A percentile compares a stretch with the other conserved stretches of the same genome.
Evolutionary conservation across 2,329 filamentous ascomycete species (phyloP).

Genomic region (Huntiella decipiens): DNA sequence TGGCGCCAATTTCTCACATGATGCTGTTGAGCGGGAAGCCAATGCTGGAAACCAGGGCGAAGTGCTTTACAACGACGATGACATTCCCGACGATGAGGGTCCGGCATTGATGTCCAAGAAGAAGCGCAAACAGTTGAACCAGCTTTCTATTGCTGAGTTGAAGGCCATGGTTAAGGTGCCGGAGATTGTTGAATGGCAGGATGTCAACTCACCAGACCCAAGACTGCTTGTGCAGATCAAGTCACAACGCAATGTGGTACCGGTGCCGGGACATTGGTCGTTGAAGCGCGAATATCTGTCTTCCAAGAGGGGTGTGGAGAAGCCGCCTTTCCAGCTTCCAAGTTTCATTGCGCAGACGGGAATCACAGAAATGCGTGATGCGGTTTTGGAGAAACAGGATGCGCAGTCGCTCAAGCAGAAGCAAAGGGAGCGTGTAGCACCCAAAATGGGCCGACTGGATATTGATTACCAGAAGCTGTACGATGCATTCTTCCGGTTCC

Average conservation of each 20-base stretch:
- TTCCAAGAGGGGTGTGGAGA: slow-evolving; percentile 91
- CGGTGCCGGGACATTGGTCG: slow-evolving; percentile 85
- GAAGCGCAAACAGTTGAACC: slow-evolving; percentile 78
- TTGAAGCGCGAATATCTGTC: slow-evolving; percentile 94
- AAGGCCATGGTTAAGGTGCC: slow-evolving; percentile 83
- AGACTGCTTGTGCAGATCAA: slow-evolving; percentile 85
- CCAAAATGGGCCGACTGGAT: slow-evolving; percentile 92
- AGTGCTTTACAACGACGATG: slow-evolving; percentile 66
- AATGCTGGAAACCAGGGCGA: slow-evolving; percentile 62
- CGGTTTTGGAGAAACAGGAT: slow-evolving; percentile 86
- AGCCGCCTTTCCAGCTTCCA: slow-evolving; percentile 76
- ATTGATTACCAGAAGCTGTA: slow-evolving; percentile 98
- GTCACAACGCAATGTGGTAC: slow-evolving; percentile 83
- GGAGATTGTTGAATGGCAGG: slow-evolving; percentile 94
- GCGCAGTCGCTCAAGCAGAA: slow-evolving; percentile 86
- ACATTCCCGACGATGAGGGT: slow-evolving; percentile 68
- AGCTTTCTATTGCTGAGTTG: slow-evolving; percentile 83
- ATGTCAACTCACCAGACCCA: slow-evolving; percentile 79
- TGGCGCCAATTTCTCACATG: slow-evolving; percentile 42
- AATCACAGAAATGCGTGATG: slow-evolving; percentile 95
- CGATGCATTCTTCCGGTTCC: slow-evolving; percentile 94
- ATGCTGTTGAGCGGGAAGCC: slow-evolving; percentile 43
- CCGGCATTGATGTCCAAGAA: slow-evolving; percentile 62
- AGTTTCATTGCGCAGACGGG: slow-evolving; percentile 96
- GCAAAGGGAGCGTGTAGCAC: slow-evolving; percentile 79